Evolutionary conservation across 2,329 filamentous ascomycete genomes (phyloP).

Genomic region (Helotiales sp.): DNA sequence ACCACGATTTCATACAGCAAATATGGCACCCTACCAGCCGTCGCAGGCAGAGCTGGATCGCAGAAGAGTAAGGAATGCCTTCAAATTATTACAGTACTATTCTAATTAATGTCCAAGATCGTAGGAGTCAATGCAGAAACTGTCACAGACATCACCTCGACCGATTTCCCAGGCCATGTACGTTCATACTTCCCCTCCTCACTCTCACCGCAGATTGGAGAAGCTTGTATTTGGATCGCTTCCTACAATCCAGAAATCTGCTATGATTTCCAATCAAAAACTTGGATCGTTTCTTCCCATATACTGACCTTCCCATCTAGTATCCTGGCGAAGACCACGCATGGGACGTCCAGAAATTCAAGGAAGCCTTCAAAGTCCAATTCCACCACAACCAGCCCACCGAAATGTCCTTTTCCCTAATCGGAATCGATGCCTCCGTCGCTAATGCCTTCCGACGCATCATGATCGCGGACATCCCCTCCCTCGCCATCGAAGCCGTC

Average conservation of each 20-base stretch:
- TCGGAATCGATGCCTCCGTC: constrained; percentile 89
- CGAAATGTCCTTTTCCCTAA: constrained; percentile 86
- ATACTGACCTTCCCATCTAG: constrained; percentile 7
- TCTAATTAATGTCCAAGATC: constrained; percentile 58
- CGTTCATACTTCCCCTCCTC: background rate
- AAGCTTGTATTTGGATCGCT: no score
- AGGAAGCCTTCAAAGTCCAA: constrained; percentile 70
- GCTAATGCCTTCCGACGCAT: constrained; percentile 98
- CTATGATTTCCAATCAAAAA: no score
- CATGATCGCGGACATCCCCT: constrained; percentile 90
- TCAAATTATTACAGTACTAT: background rate
- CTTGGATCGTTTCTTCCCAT: background rate
- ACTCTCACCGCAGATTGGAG: no score
- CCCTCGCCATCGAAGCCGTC: constrained; percentile 90
- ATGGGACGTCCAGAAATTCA: constrained; percentile 79
- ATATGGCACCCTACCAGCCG: constrained; percentile 53
- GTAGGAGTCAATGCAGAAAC: constrained; percentile 90
- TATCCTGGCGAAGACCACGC: constrained; percentile 79
- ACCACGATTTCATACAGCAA: constrained; percentile 10
- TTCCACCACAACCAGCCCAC: constrained; percentile 83
- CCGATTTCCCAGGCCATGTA: constrained; percentile 75
- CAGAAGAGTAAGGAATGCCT: constrained; percentile 58
- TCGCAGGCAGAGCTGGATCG: constrained; percentile 62
- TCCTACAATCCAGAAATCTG: no score
- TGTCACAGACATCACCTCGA: constrained; percentile 85